Conservation (phyloP, 257 asterid genomes). For the Schizonepeta tenuifolia region DNA sequence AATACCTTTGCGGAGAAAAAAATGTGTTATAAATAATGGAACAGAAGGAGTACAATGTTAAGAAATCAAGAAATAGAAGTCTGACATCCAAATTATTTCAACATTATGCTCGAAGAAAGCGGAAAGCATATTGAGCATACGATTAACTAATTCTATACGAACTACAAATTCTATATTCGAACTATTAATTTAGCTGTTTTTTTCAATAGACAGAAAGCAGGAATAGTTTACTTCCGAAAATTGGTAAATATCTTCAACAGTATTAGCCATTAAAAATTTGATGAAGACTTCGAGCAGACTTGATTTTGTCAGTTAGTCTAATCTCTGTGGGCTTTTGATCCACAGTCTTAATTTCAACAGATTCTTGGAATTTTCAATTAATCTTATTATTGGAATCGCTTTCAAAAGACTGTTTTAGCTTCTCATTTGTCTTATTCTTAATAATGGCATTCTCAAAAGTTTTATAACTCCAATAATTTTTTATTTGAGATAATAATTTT, state of each 20-base stretch:
- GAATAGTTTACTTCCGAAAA: neutral
- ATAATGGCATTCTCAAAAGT: neutral
- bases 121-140: too few relatives aligned
- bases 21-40: too few relatives aligned
- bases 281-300: slow-evolving; percentile 39
- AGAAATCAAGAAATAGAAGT: too few relatives aligned
- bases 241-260: slow-evolving; percentile 24
- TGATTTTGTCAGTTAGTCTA: slow-evolving; percentile 36
- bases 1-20: too few relatives aligned
- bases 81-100: too few relatives aligned
- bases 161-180: too few relatives aligned
- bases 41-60: too few relatives aligned
- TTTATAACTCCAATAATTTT: neutral
- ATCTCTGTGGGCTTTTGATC: slow-evolving; percentile 1
- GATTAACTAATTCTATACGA: too few relatives aligned
- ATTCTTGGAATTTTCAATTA: slow-evolving; percentile 9
- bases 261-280: slow-evolving; percentile 17
- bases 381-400: slow-evolving; percentile 14
- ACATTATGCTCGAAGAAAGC: too few relatives aligned
- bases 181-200: neutral
- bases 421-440: neutral
- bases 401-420: neutral
- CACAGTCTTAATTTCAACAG: slow-evolving; percentile 13
- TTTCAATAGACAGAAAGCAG: neutral
- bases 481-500: too few relatives aligned